phyloP scores from a whole-genome alignment of 495 filamentous ascomycete species.

The Penicillium maclennaniae region DNA sequence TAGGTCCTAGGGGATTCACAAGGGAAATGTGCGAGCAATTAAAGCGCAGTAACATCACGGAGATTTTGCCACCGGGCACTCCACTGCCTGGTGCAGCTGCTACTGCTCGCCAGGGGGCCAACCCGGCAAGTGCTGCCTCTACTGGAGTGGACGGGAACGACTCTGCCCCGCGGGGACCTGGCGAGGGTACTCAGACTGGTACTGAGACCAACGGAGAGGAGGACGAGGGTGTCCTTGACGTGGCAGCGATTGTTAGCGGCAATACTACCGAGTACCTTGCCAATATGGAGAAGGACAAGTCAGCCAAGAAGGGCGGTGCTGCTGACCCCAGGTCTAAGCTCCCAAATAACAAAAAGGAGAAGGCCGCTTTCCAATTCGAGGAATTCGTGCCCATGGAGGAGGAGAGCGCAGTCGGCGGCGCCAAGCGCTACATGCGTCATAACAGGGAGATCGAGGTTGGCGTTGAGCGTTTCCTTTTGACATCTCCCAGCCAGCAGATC shows the following conservation, averaged over 20 bases:
- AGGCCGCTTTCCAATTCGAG: slow-evolving; percentile 77
- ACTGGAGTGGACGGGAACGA: slow-evolving; percentile 43
- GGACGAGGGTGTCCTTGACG: slow-evolving; percentile 85
- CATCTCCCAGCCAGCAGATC: slow-evolving; percentile 37
- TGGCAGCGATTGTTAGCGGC: slow-evolving; percentile 91
- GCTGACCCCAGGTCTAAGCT: slow-evolving; percentile 53
- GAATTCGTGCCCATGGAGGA: slow-evolving; percentile 62
- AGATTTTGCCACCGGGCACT: slow-evolving; percentile 71
- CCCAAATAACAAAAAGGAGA: slow-evolving; percentile 77
- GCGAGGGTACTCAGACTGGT: slow-evolving; percentile 47
- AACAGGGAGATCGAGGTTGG: slow-evolving; percentile 78
- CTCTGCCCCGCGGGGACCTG: slow-evolving; percentile 47
- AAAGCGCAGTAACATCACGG: slow-evolving; percentile 83
- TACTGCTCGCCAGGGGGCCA: slow-evolving; percentile 48
- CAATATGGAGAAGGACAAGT: slow-evolving; percentile 87
- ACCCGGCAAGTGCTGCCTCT: slow-evolving; percentile 55
- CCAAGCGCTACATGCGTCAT: slow-evolving; percentile 38
- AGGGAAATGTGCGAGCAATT: slow-evolving; percentile 93
- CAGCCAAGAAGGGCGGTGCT: slow-evolving; percentile 57
- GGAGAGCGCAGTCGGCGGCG: slow-evolving; percentile 23
- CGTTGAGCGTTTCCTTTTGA: slow-evolving; percentile 79
- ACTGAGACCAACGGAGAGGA: slow-evolving; percentile 45
- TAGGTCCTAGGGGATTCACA: slow-evolving; percentile 67
- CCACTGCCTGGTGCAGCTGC: slow-evolving; percentile 52
- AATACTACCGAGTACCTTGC: slow-evolving; percentile 90